Percentiles rank a stretch among this genome's conserved stretches.
Evolutionary conservation across 2,329 filamentous ascomycete genomes (phyloP).

Genomic region (Fusarium coffeatum): DNA sequence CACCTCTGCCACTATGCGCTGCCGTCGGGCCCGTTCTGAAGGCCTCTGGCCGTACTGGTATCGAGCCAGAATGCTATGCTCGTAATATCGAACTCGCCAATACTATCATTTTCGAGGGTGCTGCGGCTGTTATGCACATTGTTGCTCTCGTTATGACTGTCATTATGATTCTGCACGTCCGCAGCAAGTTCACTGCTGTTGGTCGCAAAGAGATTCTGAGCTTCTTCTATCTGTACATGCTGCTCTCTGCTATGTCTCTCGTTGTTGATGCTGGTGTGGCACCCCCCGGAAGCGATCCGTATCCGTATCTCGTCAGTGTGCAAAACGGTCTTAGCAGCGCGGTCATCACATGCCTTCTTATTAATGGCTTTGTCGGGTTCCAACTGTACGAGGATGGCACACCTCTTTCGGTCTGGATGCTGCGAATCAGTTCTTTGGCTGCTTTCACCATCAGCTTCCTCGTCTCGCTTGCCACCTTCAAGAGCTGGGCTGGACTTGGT

Average conservation of each 20-base stretch:
- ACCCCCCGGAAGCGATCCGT: conserved; percentile 81
- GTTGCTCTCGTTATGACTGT: conserved; percentile 90
- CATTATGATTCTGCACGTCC: conserved; percentile 96
- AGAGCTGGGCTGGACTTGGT: conserved; percentile 85
- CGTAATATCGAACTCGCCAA: conserved; percentile 96
- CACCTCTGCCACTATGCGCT: conserved; percentile 87
- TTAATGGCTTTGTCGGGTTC: conserved; percentile 98
- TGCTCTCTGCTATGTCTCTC: conserved; percentile 88
- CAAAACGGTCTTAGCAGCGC: conserved; percentile 89
- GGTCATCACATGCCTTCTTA: conserved; percentile 86
- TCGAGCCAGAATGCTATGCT: conserved; percentile 91
- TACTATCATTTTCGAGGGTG: conserved; percentile 97
- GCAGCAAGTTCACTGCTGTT: conserved; percentile 97
- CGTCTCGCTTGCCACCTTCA: conserved; percentile 91
- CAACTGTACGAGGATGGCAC: conserved; percentile 98
- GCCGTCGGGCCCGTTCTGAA: conserved; percentile 80
- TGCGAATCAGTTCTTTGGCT: conserved; percentile 79
- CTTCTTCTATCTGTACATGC: conserved; percentile 97
- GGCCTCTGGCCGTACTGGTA: conserved; percentile 76
- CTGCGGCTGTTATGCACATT: conserved; percentile 92
- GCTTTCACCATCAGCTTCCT: conserved; percentile 91
- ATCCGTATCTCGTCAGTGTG: conserved; percentile 90
- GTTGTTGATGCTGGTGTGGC: conserved; percentile 93
- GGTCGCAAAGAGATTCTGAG: conserved; percentile 80
- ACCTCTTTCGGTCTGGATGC: conserved; percentile 89